Evolutionary conservation across 2,329 filamentous ascomycete species (phyloP), one percentile per base, ranked within the genome.

Genomic region (Anisogramma anomala): DNA sequence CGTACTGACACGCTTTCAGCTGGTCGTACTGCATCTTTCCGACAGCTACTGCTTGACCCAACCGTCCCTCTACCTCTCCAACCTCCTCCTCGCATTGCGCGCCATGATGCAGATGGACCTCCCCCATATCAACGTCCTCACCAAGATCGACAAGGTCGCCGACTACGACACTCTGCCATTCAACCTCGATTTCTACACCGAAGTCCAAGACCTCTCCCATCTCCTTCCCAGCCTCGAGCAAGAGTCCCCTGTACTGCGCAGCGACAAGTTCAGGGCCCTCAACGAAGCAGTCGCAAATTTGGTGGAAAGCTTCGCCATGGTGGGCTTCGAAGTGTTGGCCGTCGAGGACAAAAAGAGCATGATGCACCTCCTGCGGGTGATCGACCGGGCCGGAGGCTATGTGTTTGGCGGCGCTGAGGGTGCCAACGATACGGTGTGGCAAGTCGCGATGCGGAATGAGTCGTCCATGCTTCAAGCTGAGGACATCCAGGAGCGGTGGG

Each of bases 41-140:
- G 91, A 98, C 60, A 94, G 85, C 4, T 91, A 94, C 58, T 89
- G 86, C 58, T 72, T 96, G 20, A 94, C 88, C 0, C 79, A 93
- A 46, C 91, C 91, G 1, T 95, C 88, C 3, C 75, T 96, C 46
- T 98, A 95, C 62, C 82, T 98, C 45, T 94, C 89, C 51, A 91
- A 93, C 53, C 72, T 98, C 43, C 79, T 98, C 42, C 79, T 98
- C 18, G 89, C 87, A 41, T 77, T 98, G 49, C 82, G 91, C 50
- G 88, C 86, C 53, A 98, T 98, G 89, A 78, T 98, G 39, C 91
- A 96, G 64, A 89, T 98, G 74, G 91, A 96, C 56, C 82, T 96
- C 47, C 87, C 91, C 1, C 86, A 95, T 57, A 71, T 98, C 51
- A 98, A 98, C 56, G 84, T 98, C 48, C 74, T 98, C 19, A 95